Conservation (phyloP, 2,329 filamentous ascomycete genomes). For the Alternaria ventricosa region DNA sequence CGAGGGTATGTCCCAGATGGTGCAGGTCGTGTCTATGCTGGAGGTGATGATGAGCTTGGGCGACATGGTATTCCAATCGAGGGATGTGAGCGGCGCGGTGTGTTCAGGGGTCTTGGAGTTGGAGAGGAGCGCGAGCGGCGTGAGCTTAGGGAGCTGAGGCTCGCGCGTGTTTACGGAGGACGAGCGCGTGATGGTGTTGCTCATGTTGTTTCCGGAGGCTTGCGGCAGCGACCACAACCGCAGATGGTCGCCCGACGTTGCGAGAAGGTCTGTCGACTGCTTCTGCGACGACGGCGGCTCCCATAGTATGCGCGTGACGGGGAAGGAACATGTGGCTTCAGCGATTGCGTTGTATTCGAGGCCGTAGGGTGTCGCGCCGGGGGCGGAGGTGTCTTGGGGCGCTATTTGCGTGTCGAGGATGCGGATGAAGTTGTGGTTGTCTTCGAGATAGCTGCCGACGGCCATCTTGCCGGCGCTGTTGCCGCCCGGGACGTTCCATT, state of each 20-base stretch:
- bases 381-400: conserved; percentile 70
- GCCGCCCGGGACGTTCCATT: conserved; percentile 79
- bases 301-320: conserved; percentile 93
- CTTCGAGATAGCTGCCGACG: conserved; percentile 93
- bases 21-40: conserved; percentile 98
- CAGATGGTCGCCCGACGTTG: conserved; percentile 93
- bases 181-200: conserved; percentile 73
- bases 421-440: conserved; percentile 99
- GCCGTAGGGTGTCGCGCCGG: conserved; percentile 74
- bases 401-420: conserved; percentile 87
- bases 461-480: conserved; percentile 88
- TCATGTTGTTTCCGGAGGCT: conserved; percentile 59
- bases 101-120: conserved; percentile 99
- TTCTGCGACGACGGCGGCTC: conserved; percentile 95
- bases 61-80: conserved; percentile 98
- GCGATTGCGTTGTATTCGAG: conserved; percentile 93
- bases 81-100: conserved; percentile 91
- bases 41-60: conserved; percentile 98
- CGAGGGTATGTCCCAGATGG: conserved; percentile 99
- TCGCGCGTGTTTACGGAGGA: conserved; percentile 66
- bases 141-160: conserved; percentile 77
- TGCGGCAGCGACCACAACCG: conserved; percentile 88
- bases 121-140: conserved; percentile 87
- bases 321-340: conserved; percentile 97
- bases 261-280: conserved; percentile 90